Conservation (phyloP, 1,139 yeast species). For the Sugiyamaella castrensis region DNA sequence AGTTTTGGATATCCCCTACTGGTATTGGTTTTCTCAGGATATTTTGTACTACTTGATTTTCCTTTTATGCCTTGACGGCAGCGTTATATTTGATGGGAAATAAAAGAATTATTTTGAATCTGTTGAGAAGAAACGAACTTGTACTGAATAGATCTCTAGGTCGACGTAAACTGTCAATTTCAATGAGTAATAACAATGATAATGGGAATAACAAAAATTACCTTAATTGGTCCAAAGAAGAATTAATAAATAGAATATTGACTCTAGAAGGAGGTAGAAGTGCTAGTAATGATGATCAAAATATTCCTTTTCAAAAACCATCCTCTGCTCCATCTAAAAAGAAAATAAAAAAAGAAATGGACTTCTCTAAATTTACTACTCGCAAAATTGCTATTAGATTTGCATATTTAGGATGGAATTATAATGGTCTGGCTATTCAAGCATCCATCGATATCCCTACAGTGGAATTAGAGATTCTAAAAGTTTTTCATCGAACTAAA, state of each 20-base stretch:
- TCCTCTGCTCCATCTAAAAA: conserved; percentile 2
- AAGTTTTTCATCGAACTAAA: conserved; percentile 66
- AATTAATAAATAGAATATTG: conserved; percentile 48
- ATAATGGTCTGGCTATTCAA: conserved; percentile 86
- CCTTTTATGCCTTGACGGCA: not conserved
- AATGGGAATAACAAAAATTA: conserved; percentile 28
- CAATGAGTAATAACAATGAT: not conserved
- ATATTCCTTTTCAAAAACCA: not conserved
- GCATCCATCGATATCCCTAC: conserved; percentile 71
- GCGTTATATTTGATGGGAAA: not conserved
- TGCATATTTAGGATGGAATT: conserved; percentile 75
- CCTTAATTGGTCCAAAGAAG: conserved; percentile 51
- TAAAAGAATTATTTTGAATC: not conserved
- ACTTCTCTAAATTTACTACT: conserved; percentile 62
- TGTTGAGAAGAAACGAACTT: too few relatives aligned
- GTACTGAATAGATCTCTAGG: too few relatives aligned
- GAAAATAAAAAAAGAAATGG: conserved; percentile 50
- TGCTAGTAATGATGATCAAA: not conserved
- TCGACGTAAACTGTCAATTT: not conserved
- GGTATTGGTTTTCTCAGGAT: too few relatives aligned
- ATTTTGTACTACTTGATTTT: too few relatives aligned
- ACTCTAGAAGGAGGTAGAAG: conserved; percentile 45
- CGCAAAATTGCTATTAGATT: conserved; percentile 76
- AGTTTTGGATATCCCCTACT: too few relatives aligned
- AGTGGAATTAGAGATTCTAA: conserved; percentile 72